phyloP scores from a whole-genome alignment of 768 basidiomycete species.

The Hericium alpestre region DNA sequence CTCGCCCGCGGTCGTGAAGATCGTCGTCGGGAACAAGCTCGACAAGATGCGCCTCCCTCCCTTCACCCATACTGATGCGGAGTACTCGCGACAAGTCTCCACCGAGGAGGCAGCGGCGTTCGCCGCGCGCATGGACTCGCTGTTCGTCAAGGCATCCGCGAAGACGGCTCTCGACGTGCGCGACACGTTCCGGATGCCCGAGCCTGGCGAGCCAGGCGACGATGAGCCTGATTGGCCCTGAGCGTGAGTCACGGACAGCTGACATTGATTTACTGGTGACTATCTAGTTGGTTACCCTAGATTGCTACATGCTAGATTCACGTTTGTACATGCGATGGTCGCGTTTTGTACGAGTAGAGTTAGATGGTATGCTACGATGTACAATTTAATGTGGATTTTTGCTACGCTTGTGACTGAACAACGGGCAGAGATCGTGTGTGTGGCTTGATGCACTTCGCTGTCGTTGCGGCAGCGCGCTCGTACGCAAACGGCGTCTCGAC shows the following conservation, averaged over 20 bases:
- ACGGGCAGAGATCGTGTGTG: too few species aligned
- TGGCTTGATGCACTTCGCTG: too few species aligned
- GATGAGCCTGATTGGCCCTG: slow-evolving; percentile 16
- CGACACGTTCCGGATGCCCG: slow-evolving; percentile 56
- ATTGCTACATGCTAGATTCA: too few species aligned
- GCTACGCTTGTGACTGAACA: not conserved
- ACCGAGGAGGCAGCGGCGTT: slow-evolving; percentile 70
- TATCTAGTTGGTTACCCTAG: too few species aligned
- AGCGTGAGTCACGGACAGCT: not conserved
- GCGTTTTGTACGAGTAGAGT: not conserved
- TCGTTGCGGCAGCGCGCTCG: too few species aligned
- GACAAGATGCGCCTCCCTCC: slow-evolving; percentile 54
- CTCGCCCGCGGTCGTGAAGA: slow-evolving; percentile 76
- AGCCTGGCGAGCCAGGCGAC: slow-evolving; percentile 25
- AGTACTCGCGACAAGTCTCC: slow-evolving; percentile 81
- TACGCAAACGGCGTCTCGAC: too few species aligned
- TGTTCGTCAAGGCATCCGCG: slow-evolving; percentile 88
- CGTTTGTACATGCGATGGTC: too few species aligned
- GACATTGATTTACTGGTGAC: too few species aligned
- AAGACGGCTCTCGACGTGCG: slow-evolving; percentile 81
- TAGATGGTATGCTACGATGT: not conserved
- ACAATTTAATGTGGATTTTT: not conserved
- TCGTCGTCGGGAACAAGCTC: slow-evolving; percentile 90
- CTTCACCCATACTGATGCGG: slow-evolving; percentile 49
- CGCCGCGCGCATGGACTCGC: slow-evolving; percentile 73